Conservation (phyloP, 495 filamentous ascomycete species). For the Evernia prunastri region DNA sequence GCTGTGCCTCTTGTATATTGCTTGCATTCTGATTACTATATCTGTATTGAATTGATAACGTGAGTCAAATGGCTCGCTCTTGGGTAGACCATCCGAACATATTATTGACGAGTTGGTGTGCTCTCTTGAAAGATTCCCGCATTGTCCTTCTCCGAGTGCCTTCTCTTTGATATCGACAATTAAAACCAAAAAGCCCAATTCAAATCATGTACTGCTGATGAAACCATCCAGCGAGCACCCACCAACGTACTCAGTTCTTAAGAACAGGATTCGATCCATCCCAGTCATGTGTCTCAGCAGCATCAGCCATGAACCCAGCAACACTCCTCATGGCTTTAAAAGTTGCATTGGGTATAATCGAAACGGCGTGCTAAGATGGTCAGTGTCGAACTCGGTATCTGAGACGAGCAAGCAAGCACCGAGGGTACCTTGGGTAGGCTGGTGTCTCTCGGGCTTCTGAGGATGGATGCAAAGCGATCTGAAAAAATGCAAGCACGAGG, state of each 20-base stretch:
- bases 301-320: background rate
- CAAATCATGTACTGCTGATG: background rate
- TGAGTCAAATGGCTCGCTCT: background rate
- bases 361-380: too few species aligned
- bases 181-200: background rate
- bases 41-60: background rate
- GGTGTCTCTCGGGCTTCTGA: too few species aligned
- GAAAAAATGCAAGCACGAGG: too few species aligned
- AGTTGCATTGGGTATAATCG: too few species aligned
- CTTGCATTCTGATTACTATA: background rate
- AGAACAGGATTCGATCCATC: background rate
- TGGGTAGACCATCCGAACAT: background rate
- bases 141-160: background rate
- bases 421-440: too few species aligned
- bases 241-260: background rate
- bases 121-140: background rate
- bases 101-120: background rate
- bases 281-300: background rate
- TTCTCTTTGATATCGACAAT: background rate
- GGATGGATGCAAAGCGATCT: too few species aligned
- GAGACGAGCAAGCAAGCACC: too few species aligned
- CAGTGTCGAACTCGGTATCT: too few species aligned
- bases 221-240: background rate
- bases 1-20: background rate
- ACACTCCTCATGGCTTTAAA: too few species aligned